Conservation (phyloP, 1,284 basidiomycete genomes). For the Inonotus hispidus region DNA sequence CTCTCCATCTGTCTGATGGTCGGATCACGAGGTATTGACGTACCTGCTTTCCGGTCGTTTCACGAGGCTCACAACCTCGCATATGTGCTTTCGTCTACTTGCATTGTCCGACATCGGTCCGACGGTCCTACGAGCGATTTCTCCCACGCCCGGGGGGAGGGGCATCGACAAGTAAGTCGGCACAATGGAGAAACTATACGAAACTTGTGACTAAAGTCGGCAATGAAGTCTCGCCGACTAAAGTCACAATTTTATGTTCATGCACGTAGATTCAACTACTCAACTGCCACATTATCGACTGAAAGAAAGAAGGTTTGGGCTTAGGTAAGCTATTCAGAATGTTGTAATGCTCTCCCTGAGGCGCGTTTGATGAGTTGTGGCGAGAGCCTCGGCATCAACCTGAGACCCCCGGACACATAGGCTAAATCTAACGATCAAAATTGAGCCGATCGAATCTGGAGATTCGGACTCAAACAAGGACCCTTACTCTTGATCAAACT, state of each 20-base stretch:
- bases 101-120: neutral
- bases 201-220: too few species aligned
- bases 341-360: neutral
- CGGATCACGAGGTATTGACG: neutral
- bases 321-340: neutral
- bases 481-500: slow-evolving; percentile 13
- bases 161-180: too few species aligned
- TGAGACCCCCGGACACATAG: slow-evolving; percentile 1
- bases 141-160: too few species aligned
- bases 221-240: too few species aligned
- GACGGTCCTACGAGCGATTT: too few species aligned
- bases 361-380: neutral
- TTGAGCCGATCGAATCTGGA: slow-evolving; percentile 8
- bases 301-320: neutral
- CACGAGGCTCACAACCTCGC: neutral
- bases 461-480: slow-evolving; percentile 9
- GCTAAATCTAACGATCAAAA: slow-evolving; percentile 3
- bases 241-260: too few species aligned
- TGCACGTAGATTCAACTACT: too few species aligned
- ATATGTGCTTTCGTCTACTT: neutral
- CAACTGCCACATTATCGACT: too few species aligned
- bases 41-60: neutral
- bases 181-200: too few species aligned
- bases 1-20: slow-evolving; percentile 8
- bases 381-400: neutral